A percentile compares a stretch with the other conserved stretches of the same genome.
These are phyloP conservation scores for Yamadazyma diospyri DNA, from an alignment of 1,139 yeast species.

Conservation along the genomic window DNA sequence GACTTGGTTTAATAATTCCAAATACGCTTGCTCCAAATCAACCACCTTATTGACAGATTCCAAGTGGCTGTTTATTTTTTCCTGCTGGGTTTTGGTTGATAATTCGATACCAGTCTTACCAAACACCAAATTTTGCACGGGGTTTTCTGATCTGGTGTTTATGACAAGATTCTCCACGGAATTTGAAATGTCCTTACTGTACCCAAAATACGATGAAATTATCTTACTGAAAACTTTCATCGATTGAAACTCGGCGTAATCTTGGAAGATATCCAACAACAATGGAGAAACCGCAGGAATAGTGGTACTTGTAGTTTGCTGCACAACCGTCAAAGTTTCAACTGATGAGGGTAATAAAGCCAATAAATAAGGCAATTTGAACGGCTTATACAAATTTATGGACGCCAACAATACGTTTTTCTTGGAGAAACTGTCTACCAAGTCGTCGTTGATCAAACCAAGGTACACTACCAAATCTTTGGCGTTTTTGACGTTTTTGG, in stretches of 20 bases:
- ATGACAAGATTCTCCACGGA: conserved; percentile 44
- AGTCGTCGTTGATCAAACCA: conserved; percentile 49
- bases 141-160: conserved; percentile 51
- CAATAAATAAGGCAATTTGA: conserved; percentile 51
- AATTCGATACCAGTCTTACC: conserved; percentile 43
- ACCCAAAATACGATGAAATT: conserved; percentile 59
- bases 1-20: conserved; percentile 69
- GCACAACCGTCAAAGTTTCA: conserved; percentile 59
- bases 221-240: conserved; percentile 48
- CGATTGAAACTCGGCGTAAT: conserved; percentile 46
- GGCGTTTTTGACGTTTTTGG: conserved; percentile 12
- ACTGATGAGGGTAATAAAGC: conserved; percentile 53
- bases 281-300: conserved; percentile 53
- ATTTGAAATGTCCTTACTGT: conserved; percentile 41
- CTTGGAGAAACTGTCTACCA: conserved; percentile 40
- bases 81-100: conserved; percentile 27
- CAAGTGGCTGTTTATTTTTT: conserved; percentile 21
- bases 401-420: conserved; percentile 49
- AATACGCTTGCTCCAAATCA: conserved; percentile 72
- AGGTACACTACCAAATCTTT: conserved; percentile 54
- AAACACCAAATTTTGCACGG: conserved; percentile 60
- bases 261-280: conserved; percentile 71
- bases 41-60: conserved; percentile 43
- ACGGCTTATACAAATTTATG: conserved; percentile 70
- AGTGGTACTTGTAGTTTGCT: conserved; percentile 47